Percentiles rank a stretch among this genome's conserved stretches.
Evolutionary conservation across 1,139 yeast species (phyloP).

Genomic region (Scheffersomyces quercinus): DNA sequence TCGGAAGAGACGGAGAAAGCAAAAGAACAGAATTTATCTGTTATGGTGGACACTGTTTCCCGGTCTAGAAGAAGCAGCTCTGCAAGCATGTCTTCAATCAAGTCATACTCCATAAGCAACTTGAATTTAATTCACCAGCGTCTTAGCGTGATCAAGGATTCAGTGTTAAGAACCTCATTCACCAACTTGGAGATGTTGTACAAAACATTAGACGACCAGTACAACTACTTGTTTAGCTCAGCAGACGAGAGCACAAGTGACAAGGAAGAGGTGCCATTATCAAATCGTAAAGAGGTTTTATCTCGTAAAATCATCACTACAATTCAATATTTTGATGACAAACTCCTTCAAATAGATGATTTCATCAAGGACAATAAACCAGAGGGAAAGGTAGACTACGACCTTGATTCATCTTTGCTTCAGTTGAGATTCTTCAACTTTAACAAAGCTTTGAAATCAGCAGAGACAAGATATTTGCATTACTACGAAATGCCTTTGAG

Average conservation of each 20-base stretch:
- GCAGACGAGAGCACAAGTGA: constrained; percentile 10
- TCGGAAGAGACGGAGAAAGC: constrained; percentile 17
- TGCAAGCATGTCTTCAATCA: constrained; percentile 32
- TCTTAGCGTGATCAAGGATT: constrained; percentile 40
- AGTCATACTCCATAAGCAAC: constrained; percentile 33
- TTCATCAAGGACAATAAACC: constrained; percentile 42
- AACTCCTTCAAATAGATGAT: constrained; percentile 52
- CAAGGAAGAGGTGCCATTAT: background rate
- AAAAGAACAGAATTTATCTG: constrained; percentile 1
- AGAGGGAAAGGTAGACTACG: constrained; percentile 29
- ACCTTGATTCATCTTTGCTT: constrained; percentile 30
- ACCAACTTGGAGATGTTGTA: constrained; percentile 50
- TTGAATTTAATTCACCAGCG: constrained; percentile 45
- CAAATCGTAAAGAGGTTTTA: constrained; percentile 33
- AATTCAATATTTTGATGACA: constrained; percentile 57
- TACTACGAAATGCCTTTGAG: constrained; percentile 87
- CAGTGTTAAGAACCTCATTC: constrained; percentile 42
- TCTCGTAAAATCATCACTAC: constrained; percentile 51
- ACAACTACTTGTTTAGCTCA: constrained; percentile 43
- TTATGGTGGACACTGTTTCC: background rate
- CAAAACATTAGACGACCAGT: constrained; percentile 56
- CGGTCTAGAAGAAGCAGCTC: constrained; percentile 27
- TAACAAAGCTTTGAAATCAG: constrained; percentile 57
- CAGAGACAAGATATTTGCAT: constrained; percentile 58
- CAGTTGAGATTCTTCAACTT: constrained; percentile 56